Percentiles rank a stretch among this genome's conserved stretches.
Conservation (phyloP, 495 filamentous ascomycete genomes). For the Podospora comata region DNA sequence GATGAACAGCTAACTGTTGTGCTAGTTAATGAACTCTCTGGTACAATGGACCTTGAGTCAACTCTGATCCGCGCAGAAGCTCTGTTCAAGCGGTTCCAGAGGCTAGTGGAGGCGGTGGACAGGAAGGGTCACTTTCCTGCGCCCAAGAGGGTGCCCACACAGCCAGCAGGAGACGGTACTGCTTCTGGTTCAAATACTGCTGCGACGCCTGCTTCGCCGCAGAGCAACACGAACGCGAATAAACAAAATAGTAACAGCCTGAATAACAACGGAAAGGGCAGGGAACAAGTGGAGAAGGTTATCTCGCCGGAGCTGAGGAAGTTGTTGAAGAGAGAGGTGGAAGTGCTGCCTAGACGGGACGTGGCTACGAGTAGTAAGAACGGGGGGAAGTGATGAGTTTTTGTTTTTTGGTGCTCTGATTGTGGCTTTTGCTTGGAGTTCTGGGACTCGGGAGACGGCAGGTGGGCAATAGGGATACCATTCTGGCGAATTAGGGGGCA, state of each 20-base stretch:
- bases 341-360: constrained; percentile 56
- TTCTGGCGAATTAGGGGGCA: neutral
- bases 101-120: constrained; percentile 83
- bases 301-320: constrained; percentile 78
- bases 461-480: neutral
- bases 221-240: neutral
- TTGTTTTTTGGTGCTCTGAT: neutral
- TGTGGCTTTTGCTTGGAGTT: neutral
- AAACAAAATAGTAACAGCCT: constrained; percentile 2
- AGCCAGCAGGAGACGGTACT: constrained; percentile 4
- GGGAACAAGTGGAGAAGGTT: constrained; percentile 52
- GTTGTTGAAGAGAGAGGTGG: constrained; percentile 70
- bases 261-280: constrained; percentile 22
- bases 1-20: neutral
- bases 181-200: neutral
- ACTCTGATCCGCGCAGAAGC: constrained; percentile 84
- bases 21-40: constrained; percentile 87
- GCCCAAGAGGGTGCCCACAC: constrained; percentile 32
- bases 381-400: constrained; percentile 12
- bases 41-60: constrained; percentile 82
- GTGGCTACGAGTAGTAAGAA: constrained; percentile 34
- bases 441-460: neutral
- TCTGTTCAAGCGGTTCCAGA: constrained; percentile 82
- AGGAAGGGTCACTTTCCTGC: constrained; percentile 77
- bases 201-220: neutral